Conservation (phyloP, 202 grass and related monocot species). For the Bolboschoenoplectus hybrid region DNA sequence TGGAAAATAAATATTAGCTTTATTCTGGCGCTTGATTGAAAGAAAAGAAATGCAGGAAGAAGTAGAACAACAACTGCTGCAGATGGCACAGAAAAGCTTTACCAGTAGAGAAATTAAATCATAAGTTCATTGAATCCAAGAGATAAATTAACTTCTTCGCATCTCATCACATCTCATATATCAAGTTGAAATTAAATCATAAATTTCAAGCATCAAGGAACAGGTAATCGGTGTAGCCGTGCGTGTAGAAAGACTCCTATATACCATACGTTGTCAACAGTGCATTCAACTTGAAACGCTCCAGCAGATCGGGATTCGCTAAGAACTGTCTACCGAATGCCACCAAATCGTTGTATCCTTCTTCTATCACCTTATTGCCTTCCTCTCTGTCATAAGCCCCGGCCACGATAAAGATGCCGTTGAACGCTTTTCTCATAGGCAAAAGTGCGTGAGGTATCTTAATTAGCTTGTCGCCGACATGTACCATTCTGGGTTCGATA, state of each 20-base stretch:
- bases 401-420: constrained; percentile 48
- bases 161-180: neutral
- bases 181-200: neutral
- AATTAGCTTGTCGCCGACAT: constrained; percentile 5
- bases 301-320: constrained; percentile 61
- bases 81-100: neutral
- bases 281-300: constrained; percentile 56
- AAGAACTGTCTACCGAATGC: constrained; percentile 62
- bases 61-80: neutral
- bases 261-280: constrained; percentile 52
- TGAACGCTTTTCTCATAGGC: constrained; percentile 44
- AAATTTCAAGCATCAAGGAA: neutral
- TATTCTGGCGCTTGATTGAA: neutral
- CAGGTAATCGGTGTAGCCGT: constrained; percentile 49
- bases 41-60: neutral
- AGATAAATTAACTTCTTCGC: neutral
- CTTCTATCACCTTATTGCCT: constrained; percentile 52
- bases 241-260: constrained; percentile 48
- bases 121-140: neutral
- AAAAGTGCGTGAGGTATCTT: constrained; percentile 39
- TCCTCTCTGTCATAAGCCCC: constrained; percentile 61
- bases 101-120: neutral
- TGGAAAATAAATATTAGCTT: neutral
- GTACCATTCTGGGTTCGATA: constrained; percentile 38
- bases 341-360: constrained; percentile 64